Base-by-base conservation (phyloP, 2,329 filamentous ascomycete species). In the Colletotrichum tropicicola region DNA sequence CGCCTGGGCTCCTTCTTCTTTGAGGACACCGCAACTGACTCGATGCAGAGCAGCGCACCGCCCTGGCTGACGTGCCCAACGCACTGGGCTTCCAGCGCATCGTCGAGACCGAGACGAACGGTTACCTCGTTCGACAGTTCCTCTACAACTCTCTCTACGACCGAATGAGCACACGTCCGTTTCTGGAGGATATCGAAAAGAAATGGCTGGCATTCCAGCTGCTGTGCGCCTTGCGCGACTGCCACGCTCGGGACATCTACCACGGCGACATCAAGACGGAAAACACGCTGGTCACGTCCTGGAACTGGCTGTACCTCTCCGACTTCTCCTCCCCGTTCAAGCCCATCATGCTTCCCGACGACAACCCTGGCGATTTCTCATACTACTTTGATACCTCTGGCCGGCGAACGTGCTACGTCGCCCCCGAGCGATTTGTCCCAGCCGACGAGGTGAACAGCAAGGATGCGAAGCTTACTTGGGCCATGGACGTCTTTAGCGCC, bases 261-360 rank as follows among this genome's bases (percentile, higher is more conserved):
- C 96, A 99, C 75, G 97, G 96, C 62, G 97, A 99, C 74, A 98
- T 99, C 82, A 99, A 99, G 83, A 96, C 95, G 2, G 95, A 99
- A 78, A 99, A 99, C 73, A 89, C 97, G 35, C 83, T 99, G 49
- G 95, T 99, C 53, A 99, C 96, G 0, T 98, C 96, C 6, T 99
- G 96, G 96, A 98, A 98, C 80, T 99, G 97, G 96, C 85, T 99
- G 2, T 99, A 98, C 75, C 85, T 99, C 37, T 91, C 94, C n/a
- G 96, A 99, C 77, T 99, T 98, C 76, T 97, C 95, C 4, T 94
- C 95, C 0, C 91, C 92, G 0, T 98, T 97, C 82, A 99, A 99
- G 74, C 96, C 94, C 10, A 92, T 94, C 5, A 93, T 93, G 77
- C 83, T 99, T 3, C 96, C 96, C 3, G 95, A 98, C 76, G 94